phyloP scores from a whole-genome alignment of 2,329 filamentous ascomycete genomes.

The Penicillium brasilianum region DNA sequence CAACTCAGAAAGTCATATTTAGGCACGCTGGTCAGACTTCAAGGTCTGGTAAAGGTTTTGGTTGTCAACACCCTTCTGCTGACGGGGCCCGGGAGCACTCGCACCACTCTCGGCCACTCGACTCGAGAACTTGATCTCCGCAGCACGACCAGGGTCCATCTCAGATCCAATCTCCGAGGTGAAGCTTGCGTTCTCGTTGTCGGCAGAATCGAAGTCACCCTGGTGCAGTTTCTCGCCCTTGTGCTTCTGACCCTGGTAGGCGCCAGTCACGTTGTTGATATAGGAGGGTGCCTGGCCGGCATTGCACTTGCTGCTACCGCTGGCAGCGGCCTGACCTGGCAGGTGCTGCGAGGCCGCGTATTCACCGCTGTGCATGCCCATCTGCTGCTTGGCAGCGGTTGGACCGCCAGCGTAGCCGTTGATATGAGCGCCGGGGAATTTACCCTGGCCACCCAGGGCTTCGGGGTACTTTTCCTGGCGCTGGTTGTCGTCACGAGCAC shows the following conservation, averaged over 20 bases:
- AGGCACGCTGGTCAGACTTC: slow-evolving; percentile 38
- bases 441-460: slow-evolving; percentile 44
- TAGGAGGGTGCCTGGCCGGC: slow-evolving; percentile 46
- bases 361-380: slow-evolving; percentile 33
- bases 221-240: slow-evolving; percentile 59
- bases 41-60: slow-evolving; percentile 32
- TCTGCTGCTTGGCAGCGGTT: slow-evolving; percentile 38
- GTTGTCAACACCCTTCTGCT: slow-evolving; percentile 36
- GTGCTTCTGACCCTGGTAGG: slow-evolving; percentile 47
- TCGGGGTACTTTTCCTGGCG: slow-evolving; percentile 51
- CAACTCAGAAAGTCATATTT: slow-evolving; percentile 9
- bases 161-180: slow-evolving; percentile 58
- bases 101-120: slow-evolving; percentile 36
- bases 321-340: slow-evolving; percentile 29
- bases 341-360: slow-evolving; percentile 29
- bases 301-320: slow-evolving; percentile 35
- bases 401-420: slow-evolving; percentile 45
- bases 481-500: slow-evolving; percentile 51
- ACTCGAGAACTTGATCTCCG: slow-evolving; percentile 46
- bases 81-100: slow-evolving; percentile 32
- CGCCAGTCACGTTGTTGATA: slow-evolving; percentile 40
- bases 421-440: slow-evolving; percentile 45
- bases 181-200: slow-evolving; percentile 57
- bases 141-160: slow-evolving; percentile 60
- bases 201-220: slow-evolving; percentile 49